These are phyloP conservation scores for Blastocystis sp. DNA, from an alignment of 352 stramenopile genomes.

Conservation along the genomic window DNA sequence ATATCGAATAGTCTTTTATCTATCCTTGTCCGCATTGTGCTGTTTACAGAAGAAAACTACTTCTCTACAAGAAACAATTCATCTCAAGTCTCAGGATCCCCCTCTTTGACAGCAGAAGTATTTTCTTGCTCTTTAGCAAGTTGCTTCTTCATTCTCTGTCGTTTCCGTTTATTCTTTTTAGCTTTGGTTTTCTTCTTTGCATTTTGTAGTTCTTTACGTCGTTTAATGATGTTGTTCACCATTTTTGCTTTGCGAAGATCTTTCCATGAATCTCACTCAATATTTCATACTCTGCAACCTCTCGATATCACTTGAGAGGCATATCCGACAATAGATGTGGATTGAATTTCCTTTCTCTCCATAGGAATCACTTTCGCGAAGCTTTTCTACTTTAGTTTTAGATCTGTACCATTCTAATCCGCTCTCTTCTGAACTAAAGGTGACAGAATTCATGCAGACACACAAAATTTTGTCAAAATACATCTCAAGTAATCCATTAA, in stretches of 20 bases:
- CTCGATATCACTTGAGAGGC: constrained; percentile 44
- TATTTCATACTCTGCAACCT: not conserved
- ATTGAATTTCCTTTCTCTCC: constrained; percentile 47
- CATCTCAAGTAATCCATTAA: not conserved
- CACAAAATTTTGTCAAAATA: not conserved
- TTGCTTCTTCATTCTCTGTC: not conserved
- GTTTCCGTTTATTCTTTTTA: constrained; percentile 24
- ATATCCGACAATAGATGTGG: not conserved
- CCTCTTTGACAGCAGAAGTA: not conserved
- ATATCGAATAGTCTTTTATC: too few species aligned
- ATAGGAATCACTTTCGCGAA: constrained; percentile 2
- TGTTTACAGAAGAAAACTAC: too few species aligned
- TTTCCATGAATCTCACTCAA: not conserved
- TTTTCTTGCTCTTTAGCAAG: not conserved
- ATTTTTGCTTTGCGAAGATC: constrained; percentile 47
- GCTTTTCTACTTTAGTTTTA: not conserved
- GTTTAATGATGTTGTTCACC: constrained; percentile 48
- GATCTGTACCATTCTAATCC: constrained; percentile 44
- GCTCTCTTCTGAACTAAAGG: constrained; percentile 17
- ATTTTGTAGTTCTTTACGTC: constrained; percentile 5
- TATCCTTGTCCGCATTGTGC: too few species aligned
- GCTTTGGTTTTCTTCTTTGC: constrained; percentile 13
- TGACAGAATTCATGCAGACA: not conserved
- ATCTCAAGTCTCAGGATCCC: too few species aligned
- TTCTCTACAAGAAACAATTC: too few species aligned